Evolutionary conservation across 345 rosid genomes (phyloP), one percentile per base, ranked within the genome.

Genomic region (Arabis alpina): DNA sequence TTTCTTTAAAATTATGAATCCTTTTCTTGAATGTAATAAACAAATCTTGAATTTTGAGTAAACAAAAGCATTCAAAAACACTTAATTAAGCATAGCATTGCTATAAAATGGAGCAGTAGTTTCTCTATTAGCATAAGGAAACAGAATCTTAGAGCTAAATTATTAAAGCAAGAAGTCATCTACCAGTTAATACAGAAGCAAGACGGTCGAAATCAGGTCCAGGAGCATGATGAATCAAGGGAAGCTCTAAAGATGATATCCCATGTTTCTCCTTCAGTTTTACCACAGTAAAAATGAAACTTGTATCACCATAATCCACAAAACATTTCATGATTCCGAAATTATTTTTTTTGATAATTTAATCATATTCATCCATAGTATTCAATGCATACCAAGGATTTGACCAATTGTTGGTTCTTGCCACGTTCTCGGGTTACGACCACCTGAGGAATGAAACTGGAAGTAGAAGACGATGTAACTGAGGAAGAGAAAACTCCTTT

Each of bases 341-440:
- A n/a, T n/a, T n/a, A n/a, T n/a, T n/a, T n/a, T n/a, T n/a, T n/a
- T n/a, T n/a, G n/a, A n/a, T n/a, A n/a, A n/a, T n/a, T n/a, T n/a
- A n/a, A n/a, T n/a, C n/a, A n/a, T n/a, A n/a, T n/a, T n/a, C n/a
- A n/a, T n/a, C n/a, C n/a, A n/a, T n/a, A 7, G 23, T 4, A 15
- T 7, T 25, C 27, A 24, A 48, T 16, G 16, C 45, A 2, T 25
- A 93, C 98, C 91, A 91, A 83, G 48, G 94, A 90, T 36, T 73
- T 60, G 53, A 93, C 76, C 61, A 93, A 89, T 87, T 89, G 87
- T 55, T 79, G 80, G 80, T 93, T 93, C 71, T 89, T 93, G 82
- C 97, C 98, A 37, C 83, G 86, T 77, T 93, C 98, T 75, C 98
- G 86, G 63, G 98, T 91, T 71, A 93, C 96, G 9, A 93, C 90